Evolutionary conservation across 1,139 yeast species (phyloP), one percentile per base, ranked within the genome.

Genomic region (Arxiozyma telluris): DNA sequence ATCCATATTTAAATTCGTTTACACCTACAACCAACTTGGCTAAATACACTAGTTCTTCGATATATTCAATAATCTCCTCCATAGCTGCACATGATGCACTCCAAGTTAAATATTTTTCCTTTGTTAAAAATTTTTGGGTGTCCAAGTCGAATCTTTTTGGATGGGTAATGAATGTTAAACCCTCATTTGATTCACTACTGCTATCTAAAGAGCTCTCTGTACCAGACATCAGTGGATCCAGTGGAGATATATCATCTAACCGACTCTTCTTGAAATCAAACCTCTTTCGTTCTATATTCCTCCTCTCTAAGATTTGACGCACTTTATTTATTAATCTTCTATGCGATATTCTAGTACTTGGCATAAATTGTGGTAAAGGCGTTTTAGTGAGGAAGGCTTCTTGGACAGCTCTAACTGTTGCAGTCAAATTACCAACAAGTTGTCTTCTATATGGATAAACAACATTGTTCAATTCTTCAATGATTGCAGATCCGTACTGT

Each of bases 281-380:
- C n/a, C 7, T 50, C 38, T 21, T 39, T 23, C 11, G 46, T 44
- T 17, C 41, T 49, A 23, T 30, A 20, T 66, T 66, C 53, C 59
- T 68, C 6, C 52, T 49, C 34, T 65, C 59, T 38, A 70, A 55
- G 0, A 68, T 65, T 52, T 73, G 73, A 39, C 76, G 65, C 0
- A 77, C 78, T 54, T 73, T 69, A 54, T 73, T 72, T 5, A 77
- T 70, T 18, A 77, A 60, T 53, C 80, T 70, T 53, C 75, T 61
- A 50, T 78, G 81, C 0, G 81, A 74, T 44, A 76, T 70, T 59
- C 77, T 68, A 1, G 79, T 71, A 60, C 80, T 76, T 1, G 81
- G 81, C 43, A 78, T 55, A 60, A 68, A 77, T 57, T 77, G 80
- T 0, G 82, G 81, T 43, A 78, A 56, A 1, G 80, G 80, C 1